Evolutionary conservation across 495 filamentous ascomycete species (phyloP).

Genomic region (Articulospora tetracladia): DNA sequence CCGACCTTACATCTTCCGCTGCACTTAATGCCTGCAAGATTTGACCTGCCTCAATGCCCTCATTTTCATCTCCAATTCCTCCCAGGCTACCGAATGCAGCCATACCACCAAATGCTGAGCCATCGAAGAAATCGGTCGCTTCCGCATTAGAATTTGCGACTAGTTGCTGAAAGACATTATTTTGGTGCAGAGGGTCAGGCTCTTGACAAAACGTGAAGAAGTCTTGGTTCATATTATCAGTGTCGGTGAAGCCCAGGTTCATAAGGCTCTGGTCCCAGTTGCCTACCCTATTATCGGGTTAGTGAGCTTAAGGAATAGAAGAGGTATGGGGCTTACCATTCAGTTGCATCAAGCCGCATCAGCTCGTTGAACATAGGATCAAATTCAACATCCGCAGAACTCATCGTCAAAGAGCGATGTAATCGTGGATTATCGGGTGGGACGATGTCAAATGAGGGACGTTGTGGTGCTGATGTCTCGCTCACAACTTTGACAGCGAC

Average conservation of each 20-base stretch:
- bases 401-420: slow-evolving; percentile 22
- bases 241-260: slow-evolving; percentile 55
- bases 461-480: neutral
- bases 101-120: slow-evolving; percentile 11
- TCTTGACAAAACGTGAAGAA: slow-evolving; percentile 53
- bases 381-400: slow-evolving; percentile 36
- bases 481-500: neutral
- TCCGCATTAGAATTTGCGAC: slow-evolving; percentile 23
- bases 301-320: slow-evolving; percentile 14
- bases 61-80: slow-evolving; percentile 14
- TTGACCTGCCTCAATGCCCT: slow-evolving; percentile 26
- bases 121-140: slow-evolving; percentile 17
- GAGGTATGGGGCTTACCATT: slow-evolving; percentile 38
- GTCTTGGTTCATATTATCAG: slow-evolving; percentile 31
- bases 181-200: slow-evolving; percentile 36
- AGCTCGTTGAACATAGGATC: slow-evolving; percentile 62
- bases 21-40: slow-evolving; percentile 24
- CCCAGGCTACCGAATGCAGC: neutral
- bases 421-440: slow-evolving; percentile 9
- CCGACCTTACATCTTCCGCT: slow-evolving; percentile 11
- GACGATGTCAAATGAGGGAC: slow-evolving; percentile 4
- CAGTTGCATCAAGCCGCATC: slow-evolving; percentile 56
- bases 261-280: slow-evolving; percentile 50
- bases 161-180: slow-evolving; percentile 25
- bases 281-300: slow-evolving; percentile 17